Base-by-base conservation (phyloP, 73 alveolate genomes). In the Uronychia setigera region DNA sequence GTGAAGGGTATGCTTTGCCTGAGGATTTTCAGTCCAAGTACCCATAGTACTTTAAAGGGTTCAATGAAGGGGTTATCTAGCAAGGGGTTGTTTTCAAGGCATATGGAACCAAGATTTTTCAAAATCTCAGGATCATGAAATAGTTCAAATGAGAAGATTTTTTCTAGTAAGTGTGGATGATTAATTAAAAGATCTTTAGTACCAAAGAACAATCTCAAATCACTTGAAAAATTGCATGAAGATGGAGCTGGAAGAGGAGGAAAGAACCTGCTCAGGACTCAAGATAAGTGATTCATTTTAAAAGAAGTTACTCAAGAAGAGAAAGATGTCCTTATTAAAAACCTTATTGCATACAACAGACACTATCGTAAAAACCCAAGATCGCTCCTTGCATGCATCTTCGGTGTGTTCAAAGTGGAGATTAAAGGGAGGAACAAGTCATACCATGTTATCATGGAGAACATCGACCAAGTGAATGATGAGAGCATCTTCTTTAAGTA, bases 221-320 rank as follows among this genome's bases (percentile, higher is more conserved):
- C 81, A 9, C 59, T 76, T 35, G 32, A 76, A 30, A 76, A 76
- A 27, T 5, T 25, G 25, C 32, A 26, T 76, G 81, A 76, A 30
- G 28, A 76, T 9, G 32, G 58, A 26, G 81, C 81, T 28, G 81
- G 81, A 27, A 26, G 81, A 27, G 28, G 58, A 5, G 81, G 81
- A 5, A 76, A 76, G 59, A 32, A 32, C 26, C 81, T 76, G 1
- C 28, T 76, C 19, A 76, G 32, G 59, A 28, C 81, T 5, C 59
- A 76, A 5, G 81, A 76, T 27, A 76, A 76, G 28, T 28, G 81
- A 76, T 76, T 76, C 32, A 76, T 76, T 28, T 5, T 76, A 29
- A 76, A 76, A 30, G 81, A 76, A 58, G 81, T 76, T 30, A 26
- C 81, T 30, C 25, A 76, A 30, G 81, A 76, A 30, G 81, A 76